Percentiles rank a stretch among this genome's conserved stretches.
Conservation (phyloP, 257 asterid genomes). For the Solanum gracilifrons region DNA sequence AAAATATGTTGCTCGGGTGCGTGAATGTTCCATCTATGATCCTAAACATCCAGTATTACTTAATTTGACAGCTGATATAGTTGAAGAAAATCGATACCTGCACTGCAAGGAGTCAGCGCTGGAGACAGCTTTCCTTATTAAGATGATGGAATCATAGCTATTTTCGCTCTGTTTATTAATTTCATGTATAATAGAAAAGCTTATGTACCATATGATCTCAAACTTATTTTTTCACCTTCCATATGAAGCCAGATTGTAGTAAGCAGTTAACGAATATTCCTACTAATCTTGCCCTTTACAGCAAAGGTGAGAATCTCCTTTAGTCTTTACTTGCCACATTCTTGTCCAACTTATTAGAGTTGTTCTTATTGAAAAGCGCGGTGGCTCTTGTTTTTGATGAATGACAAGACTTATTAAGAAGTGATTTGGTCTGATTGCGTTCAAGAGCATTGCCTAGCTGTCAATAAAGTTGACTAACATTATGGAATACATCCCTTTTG, state of each 20-base stretch:
- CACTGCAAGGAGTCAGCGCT: conserved; percentile 78
- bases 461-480: background rate
- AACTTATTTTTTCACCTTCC: background rate
- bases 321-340: background rate
- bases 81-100: conserved; percentile 75
- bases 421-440: background rate
- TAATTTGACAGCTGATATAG: conserved; percentile 65
- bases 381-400: background rate
- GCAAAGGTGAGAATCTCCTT: background rate
- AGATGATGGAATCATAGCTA: conserved; percentile 34
- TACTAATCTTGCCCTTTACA: background rate
- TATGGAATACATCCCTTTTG: background rate
- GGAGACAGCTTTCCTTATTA: conserved; percentile 75
- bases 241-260: background rate
- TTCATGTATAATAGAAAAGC: background rate
- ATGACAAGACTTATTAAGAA: background rate
- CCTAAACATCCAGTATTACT: conserved; percentile 70
- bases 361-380: background rate
- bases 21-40: conserved; percentile 63
- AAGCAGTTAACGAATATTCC: background rate
- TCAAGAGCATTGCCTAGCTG: background rate
- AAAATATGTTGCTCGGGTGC: conserved; percentile 79
- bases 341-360: background rate
- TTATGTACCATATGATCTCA: background rate
- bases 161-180: background rate